Evolutionary conservation across 176 grass and related monocot genomes (phyloP).

Genomic region (Pharus latifolius): DNA sequence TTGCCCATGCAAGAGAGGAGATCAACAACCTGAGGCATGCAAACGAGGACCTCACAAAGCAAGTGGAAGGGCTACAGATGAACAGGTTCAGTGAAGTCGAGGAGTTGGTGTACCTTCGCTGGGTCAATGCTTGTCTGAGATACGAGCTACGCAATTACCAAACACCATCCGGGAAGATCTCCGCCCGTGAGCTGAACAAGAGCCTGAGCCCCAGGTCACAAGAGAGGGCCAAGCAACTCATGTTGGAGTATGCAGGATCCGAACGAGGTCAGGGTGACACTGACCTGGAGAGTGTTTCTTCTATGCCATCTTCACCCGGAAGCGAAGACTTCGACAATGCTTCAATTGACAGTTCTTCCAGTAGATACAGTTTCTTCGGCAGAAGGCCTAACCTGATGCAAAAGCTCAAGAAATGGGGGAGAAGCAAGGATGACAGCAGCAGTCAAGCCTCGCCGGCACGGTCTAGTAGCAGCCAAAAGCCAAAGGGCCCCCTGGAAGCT

Average conservation of each 20-base stretch:
- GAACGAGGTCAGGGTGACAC: slow-evolving; percentile 84
- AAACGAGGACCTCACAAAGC: slow-evolving; percentile 83
- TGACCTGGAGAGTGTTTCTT: slow-evolving; percentile 77
- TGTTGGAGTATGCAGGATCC: slow-evolving; percentile 87
- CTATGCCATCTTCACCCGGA: slow-evolving; percentile 54
- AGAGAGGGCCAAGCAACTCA: slow-evolving; percentile 69
- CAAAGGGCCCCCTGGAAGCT: slow-evolving; percentile 62
- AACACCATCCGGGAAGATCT: slow-evolving; percentile 51
- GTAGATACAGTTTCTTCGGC: slow-evolving; percentile 69
- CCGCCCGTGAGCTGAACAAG: slow-evolving; percentile 77
- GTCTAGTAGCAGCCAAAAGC: slow-evolving; percentile 19
- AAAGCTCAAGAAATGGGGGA: slow-evolving; percentile 87
- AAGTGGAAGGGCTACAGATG: slow-evolving; percentile 96
- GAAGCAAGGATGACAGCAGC: slow-evolving; percentile 55
- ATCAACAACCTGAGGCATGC: slow-evolving; percentile 61
- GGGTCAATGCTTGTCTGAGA: slow-evolving; percentile 88
- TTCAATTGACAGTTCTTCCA: slow-evolving; percentile 75
- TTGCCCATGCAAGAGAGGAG: slow-evolving; percentile 53
- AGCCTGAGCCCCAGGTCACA: slow-evolving; percentile 81
- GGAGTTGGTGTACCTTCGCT: slow-evolving; percentile 85
- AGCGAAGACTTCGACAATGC: slow-evolving; percentile 90
- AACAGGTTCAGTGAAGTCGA: slow-evolving; percentile 95
- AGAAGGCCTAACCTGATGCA: slow-evolving; percentile 70
- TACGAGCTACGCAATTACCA: slow-evolving; percentile 86
- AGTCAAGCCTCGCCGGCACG: slow-evolving; percentile 36